Base-by-base conservation (phyloP, 352 stramenopile species). In the Globisporangium splendens region DNA sequence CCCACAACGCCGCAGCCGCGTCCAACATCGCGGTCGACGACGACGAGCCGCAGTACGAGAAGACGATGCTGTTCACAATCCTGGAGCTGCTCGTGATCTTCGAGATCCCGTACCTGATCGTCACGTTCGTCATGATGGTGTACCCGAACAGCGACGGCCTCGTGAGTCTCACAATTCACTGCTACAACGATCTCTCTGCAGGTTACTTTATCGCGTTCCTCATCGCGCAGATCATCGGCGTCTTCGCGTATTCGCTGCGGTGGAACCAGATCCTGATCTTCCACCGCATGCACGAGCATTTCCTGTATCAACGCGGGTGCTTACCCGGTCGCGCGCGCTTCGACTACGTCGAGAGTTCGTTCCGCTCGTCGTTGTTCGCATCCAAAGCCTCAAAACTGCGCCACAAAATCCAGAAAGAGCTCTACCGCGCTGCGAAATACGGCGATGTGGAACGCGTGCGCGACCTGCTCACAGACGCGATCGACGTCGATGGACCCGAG, bases 231-330 rank as follows among this genome's bases (percentile, higher is more conserved):
- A 39, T 72, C 20, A 54, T 91, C n/a, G 77, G 75, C 2, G 54
- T 88, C 12, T 50, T 79, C 20, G 70, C 76, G 3, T 93, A 89
- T 52, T 50, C 75, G 17, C 66, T 91, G 18, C 74, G 84, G 1
- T 93, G 81, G 81, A 75, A 85, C 35, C 84, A 93, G 56, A 89
- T 93, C 56, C 66, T 86, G 20, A 66, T 93, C 24, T 93, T 93
- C 56, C 83, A 93, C 42, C 70, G 76, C 39, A 63, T 93, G 63
- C 84, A 91, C 55, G 79, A 89, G 48, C 81, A 91, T 38, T 85
- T 91, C 50, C 65, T 91, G 17, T 91, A 79, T 47, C 84, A 93
- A 58, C 68, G 75, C 6, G 81, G 81, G 31, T 86, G 73, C 54
- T 58, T 86, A 0, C 79, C 79, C 5, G 79, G 78, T 1, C 68